A percentile compares a stretch with the other conserved stretches of the same genome.
Conservation (phyloP, 345 rosid genomes). For the Diplotaxis tenuifolia region DNA sequence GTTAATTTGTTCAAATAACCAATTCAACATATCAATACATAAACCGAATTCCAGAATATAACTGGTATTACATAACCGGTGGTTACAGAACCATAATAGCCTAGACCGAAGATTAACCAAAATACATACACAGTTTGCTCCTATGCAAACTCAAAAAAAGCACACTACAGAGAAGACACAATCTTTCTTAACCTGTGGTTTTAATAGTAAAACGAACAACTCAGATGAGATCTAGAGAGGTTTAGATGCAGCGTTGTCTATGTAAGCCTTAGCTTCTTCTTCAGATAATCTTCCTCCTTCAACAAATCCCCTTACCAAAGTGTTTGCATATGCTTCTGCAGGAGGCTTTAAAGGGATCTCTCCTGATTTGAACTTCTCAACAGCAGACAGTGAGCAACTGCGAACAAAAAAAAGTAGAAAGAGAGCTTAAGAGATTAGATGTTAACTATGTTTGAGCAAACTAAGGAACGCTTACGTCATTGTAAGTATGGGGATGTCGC, state of each 20-base stretch:
- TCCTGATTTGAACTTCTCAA: constrained; percentile 51
- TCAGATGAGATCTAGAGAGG: constrained; percentile 42
- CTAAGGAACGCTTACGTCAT: constrained; percentile 56
- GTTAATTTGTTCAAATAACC: no score
- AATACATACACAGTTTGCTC: constrained; percentile 8
- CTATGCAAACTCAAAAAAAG: not conserved
- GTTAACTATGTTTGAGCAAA: not conserved
- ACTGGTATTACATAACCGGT: not conserved
- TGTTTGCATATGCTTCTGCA: constrained; percentile 45
- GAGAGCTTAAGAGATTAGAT: not conserved
- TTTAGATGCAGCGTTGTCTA: constrained; percentile 31
- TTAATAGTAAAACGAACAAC: constrained; percentile 5
- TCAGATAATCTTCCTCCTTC: constrained; percentile 66
- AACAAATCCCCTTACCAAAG: constrained; percentile 61
- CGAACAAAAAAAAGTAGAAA: not conserved
- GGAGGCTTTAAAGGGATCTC: constrained; percentile 53
- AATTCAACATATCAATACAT: no score
- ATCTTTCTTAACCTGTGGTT: constrained; percentile 1
- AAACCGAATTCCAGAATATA: no score
- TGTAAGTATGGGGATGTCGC: constrained; percentile 60
- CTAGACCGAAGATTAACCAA: not conserved
- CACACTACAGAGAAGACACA: constrained; percentile 2
- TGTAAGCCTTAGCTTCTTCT: constrained; percentile 51
- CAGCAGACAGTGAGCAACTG: constrained; percentile 53
- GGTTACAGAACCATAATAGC: not conserved